A percentile compares a stretch with the other conserved stretches of the same genome.
Evolutionary conservation across 306 rosid genomes (phyloP).

Genomic region (Rubus idaeus): DNA sequence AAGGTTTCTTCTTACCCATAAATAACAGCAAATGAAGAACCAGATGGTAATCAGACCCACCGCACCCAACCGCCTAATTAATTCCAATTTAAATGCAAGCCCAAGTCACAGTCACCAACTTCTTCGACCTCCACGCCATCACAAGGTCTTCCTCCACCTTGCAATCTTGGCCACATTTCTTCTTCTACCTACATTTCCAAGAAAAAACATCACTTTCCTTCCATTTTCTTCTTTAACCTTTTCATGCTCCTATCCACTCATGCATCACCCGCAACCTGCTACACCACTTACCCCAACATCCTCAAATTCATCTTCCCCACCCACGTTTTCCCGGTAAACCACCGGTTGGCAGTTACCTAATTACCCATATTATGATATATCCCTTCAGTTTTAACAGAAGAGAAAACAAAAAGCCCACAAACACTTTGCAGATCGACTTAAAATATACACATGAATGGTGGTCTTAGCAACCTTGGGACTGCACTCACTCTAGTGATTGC

Average conservation of each 20-base stretch:
- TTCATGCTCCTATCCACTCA: not conserved
- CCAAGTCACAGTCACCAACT: conserved; percentile 1
- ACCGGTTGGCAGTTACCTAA: conserved; percentile 17
- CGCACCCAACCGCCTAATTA: conserved; percentile 18
- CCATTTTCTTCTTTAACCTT: not conserved
- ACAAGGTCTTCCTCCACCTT: not conserved
- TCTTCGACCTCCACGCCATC: conserved; percentile 24
- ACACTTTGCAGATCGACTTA: not conserved
- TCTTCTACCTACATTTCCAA: conserved; percentile 5
- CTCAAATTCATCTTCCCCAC: not conserved
- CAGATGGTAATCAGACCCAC: not conserved
- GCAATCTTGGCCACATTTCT: not conserved
- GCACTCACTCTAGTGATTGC: conserved; percentile 22
- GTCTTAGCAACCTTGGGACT: conserved; percentile 25
- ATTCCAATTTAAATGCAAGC: conserved; percentile 27
- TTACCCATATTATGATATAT: not conserved
- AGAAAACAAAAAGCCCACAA: not conserved
- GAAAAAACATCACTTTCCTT: conserved; percentile 13
- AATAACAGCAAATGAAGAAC: conserved; percentile 5
- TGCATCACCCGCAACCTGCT: conserved; percentile 26
- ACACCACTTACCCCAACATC: not conserved
- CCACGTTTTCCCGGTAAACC: not conserved
- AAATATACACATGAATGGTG: conserved; percentile 24
- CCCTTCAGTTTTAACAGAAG: not conserved
- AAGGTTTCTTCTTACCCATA: not conserved